These are phyloP conservation scores for Chalciporus sphaerocephalus DNA, from an alignment of 768 basidiomycete species.

Conservation along the genomic window DNA sequence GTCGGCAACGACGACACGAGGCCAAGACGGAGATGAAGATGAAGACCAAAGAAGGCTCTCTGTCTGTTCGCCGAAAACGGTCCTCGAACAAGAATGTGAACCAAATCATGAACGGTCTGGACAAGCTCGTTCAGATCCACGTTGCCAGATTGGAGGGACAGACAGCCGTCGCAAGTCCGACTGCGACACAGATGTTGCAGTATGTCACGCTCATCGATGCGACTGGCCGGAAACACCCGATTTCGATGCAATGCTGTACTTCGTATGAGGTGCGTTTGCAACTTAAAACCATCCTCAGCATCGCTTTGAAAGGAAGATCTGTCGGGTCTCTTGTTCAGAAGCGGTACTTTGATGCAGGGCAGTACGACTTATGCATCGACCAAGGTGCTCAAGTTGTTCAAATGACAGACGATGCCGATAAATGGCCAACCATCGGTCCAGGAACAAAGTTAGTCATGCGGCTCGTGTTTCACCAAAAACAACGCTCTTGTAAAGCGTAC, in stretches of 20 bases:
- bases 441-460: slow-evolving; percentile 25
- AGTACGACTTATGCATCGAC: slow-evolving; percentile 25
- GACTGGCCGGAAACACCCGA: slow-evolving; percentile 25
- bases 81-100: slow-evolving; percentile 10
- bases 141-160: slow-evolving; percentile 11
- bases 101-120: slow-evolving; percentile 18
- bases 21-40: no score
- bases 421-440: slow-evolving; percentile 22
- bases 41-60: slow-evolving; percentile 18
- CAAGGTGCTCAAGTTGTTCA: slow-evolving; percentile 20
- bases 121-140: slow-evolving; percentile 21
- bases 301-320: slow-evolving; percentile 15
- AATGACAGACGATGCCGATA: slow-evolving; percentile 17
- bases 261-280: slow-evolving; percentile 26
- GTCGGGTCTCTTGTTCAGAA: slow-evolving; percentile 20
- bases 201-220: slow-evolving; percentile 25
- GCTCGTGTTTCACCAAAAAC: slow-evolving; percentile 19
- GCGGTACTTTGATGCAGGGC: slow-evolving; percentile 21
- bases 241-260: slow-evolving; percentile 22
- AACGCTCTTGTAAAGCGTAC: slow-evolving; percentile 10
- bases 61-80: neutral
- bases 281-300: slow-evolving; percentile 18
- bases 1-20: neutral
- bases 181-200: slow-evolving; percentile 18
- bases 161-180: slow-evolving; percentile 11